Base-by-base conservation (phyloP, 192 early-diverging fungal genomes). In the Entomortierella parvispora region DNA sequence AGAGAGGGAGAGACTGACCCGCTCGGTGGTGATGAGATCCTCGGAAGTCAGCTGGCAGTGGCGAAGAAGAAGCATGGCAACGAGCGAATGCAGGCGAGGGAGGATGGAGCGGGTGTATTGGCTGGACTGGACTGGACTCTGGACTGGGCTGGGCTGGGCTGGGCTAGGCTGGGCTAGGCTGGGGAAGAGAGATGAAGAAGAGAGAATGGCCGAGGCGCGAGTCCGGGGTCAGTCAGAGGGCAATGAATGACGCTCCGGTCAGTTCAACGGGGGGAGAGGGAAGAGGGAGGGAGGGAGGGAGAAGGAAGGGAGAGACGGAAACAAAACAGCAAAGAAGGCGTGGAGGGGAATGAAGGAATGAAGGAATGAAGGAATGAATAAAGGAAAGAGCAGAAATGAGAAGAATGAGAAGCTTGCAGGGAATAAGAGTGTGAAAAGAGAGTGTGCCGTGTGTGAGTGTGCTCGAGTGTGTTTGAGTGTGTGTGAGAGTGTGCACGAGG, bases 21-120 rank as follows among this genome's bases (percentile, higher is more conserved):
- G 40, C 68, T 93, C 91, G 34, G 82, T 82, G n/a, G 67, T 83
- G 52, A 84, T 81, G 33, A 93, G 81, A 69, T 91, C 87, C 23
- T 85, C 80, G 26, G 81, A 63, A 48, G 74, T 76, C 61, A 91
- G 83, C 56, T 59, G 53, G 50, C 81, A 85, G 46, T 85, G 70
- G 52, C 69, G 70, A 18, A 86, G 78, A 28, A 84, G 47, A 54
- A 88, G 71, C 83, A 87, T 87, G 25, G 51, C 26, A 58, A 17
- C 46, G 56, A 4, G 8, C 26, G 29, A 15, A 28, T 44, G 62
- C 15, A 34, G 37, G 9, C 40, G 52, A 22, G 32, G 32, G 18
- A 40, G 23, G 44, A 1, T 9, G 0, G 61, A 48, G 37, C 12
- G 20, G 9, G 22, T 47, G 42, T 42, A n/a, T 25, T 48, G 53